These are phyloP conservation scores for Fomitopsis pinicola DNA, from an alignment of 1,284 basidiomycete genomes.

Conservation along the genomic window DNA sequence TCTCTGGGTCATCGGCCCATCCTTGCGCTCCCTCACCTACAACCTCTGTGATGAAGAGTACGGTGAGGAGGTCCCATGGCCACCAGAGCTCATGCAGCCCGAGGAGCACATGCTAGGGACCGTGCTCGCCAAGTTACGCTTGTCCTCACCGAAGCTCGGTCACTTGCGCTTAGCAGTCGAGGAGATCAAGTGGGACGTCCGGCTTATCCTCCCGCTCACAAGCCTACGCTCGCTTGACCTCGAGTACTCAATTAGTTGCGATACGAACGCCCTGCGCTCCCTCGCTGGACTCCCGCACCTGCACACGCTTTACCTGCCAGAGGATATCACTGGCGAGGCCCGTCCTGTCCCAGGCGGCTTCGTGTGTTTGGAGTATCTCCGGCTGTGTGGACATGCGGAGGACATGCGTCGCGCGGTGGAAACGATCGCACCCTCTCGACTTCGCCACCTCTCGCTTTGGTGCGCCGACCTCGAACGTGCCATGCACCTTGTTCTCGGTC, in stretches of 20 bases:
- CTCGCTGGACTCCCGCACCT: neutral
- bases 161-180: neutral
- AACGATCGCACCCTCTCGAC: neutral
- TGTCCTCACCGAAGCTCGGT: neutral
- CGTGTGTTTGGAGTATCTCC: neutral
- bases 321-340: neutral
- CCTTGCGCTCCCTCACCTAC: neutral
- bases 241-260: too few species aligned
- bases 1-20: neutral
- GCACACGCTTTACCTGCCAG: neutral
- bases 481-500: too few species aligned
- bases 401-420: neutral
- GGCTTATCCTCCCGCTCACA: neutral
- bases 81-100: neutral
- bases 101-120: neutral
- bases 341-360: neutral
- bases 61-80: neutral
- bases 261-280: neutral
- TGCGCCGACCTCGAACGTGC: too few species aligned
- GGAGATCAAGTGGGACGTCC: neutral
- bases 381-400: neutral
- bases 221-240: neutral
- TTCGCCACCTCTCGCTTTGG: neutral
- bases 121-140: neutral
- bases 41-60: neutral